phyloP scores from a whole-genome alignment of 2,329 filamentous ascomycete genomes.

The Geosmithia putterillii region DNA sequence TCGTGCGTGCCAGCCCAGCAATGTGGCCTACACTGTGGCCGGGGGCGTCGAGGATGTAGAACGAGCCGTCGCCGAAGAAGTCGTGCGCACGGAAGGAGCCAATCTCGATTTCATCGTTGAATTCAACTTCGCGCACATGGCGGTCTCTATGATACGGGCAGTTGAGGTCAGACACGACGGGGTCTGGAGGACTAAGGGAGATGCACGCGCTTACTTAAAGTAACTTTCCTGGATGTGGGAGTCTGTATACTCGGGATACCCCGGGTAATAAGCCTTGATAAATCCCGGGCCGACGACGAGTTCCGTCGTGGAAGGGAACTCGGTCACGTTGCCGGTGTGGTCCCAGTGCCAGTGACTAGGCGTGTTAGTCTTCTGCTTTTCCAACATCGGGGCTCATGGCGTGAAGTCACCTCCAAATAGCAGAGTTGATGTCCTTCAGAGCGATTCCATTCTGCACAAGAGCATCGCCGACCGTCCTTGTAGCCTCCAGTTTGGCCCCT shows the following conservation, averaged over 20 bases:
- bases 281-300: constrained; percentile 41
- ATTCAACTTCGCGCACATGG: constrained; percentile 13
- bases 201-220: background rate
- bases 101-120: constrained; percentile 15
- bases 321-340: constrained; percentile 35
- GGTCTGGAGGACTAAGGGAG: background rate
- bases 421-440: constrained; percentile 1
- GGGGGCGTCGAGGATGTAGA: constrained; percentile 27
- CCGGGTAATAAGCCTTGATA: constrained; percentile 29
- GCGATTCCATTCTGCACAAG: constrained; percentile 1
- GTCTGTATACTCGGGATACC: constrained; percentile 25
- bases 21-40: constrained; percentile 28
- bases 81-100: constrained; percentile 23
- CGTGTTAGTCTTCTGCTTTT: background rate
- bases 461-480: background rate
- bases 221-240: background rate
- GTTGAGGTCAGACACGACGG: background rate
- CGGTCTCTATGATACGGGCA: constrained; percentile 18
- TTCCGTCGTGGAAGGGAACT: constrained; percentile 30
- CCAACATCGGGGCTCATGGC: background rate
- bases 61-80: constrained; percentile 27
- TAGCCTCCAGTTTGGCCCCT: background rate
- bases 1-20: constrained; percentile 25
- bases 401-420: constrained; percentile 6
- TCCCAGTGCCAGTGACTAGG: constrained; percentile 36